Evolutionary conservation across 305 asterid species (phyloP).

Genomic region (Solanum hybrid): DNA sequence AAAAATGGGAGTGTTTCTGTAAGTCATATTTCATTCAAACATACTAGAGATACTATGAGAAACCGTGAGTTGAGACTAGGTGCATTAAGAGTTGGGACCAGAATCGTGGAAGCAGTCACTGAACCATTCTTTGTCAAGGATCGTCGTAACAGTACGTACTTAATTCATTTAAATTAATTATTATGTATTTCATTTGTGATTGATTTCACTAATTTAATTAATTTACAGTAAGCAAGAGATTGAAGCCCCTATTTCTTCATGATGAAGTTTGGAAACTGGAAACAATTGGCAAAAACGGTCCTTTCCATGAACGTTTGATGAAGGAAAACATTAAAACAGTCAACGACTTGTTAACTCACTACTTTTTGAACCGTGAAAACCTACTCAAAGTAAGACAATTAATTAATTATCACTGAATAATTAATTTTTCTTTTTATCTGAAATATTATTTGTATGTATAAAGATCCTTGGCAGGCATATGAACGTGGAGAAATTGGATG

Average conservation of each 20-base stretch:
- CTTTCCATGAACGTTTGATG: neutral
- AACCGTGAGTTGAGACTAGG: neutral
- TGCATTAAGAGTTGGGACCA: neutral
- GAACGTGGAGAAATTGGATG: neutral
- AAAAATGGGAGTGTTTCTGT: constrained; percentile 11
- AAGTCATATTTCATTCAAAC: constrained; percentile 7
- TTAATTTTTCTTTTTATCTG: neutral
- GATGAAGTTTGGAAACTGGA: neutral
- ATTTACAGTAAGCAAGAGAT: neutral
- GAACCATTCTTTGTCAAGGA: constrained; percentile 15
- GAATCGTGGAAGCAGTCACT: constrained; percentile 15
- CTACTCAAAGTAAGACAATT: neutral
- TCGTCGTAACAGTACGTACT: constrained; percentile 6
- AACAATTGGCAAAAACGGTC: neutral
- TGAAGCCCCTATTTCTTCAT: neutral
- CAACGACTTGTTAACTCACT: neutral
- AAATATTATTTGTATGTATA: neutral
- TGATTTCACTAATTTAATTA: neutral
- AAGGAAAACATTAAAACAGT: neutral
- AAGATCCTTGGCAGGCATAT: neutral
- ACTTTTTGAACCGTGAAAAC: neutral
- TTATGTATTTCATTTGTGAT: no score
- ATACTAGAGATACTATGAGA: neutral
- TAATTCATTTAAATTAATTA: neutral
- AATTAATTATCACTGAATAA: no score